These are phyloP conservation scores for Sclerotinia glacialis DNA, from an alignment of 2,329 filamentous ascomycete species.

Conservation along the genomic window DNA sequence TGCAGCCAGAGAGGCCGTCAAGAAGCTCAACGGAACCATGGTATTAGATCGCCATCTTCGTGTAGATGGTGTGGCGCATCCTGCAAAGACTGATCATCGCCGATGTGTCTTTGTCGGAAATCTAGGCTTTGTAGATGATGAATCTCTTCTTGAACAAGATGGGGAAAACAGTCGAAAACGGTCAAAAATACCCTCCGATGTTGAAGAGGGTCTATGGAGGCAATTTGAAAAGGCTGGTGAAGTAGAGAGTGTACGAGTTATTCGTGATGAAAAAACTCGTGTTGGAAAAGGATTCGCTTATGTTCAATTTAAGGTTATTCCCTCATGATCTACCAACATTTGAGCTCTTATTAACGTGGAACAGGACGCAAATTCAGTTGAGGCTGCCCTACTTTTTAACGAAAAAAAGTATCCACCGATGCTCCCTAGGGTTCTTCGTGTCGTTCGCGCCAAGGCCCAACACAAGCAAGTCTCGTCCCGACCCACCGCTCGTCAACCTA, in stretches of 20 bases:
- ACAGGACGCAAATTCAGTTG: slow-evolving; percentile 79
- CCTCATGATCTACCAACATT: not conserved
- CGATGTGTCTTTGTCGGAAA: slow-evolving; percentile 97
- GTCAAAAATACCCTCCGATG: slow-evolving; percentile 72
- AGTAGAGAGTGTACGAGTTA: slow-evolving; percentile 89
- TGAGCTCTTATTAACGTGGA: slow-evolving; percentile 23
- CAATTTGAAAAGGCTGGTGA: slow-evolving; percentile 74
- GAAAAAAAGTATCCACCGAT: slow-evolving; percentile 92
- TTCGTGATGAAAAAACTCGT: slow-evolving; percentile 83
- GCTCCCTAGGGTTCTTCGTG: slow-evolving; percentile 83
- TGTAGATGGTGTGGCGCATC: slow-evolving; percentile 88
- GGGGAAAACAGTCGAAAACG: slow-evolving; percentile 69
- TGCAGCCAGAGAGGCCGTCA: slow-evolving; percentile 73
- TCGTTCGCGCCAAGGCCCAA: slow-evolving; percentile 65
- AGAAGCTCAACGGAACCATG: slow-evolving; percentile 76
- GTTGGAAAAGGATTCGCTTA: slow-evolving; percentile 98
- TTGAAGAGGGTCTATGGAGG: slow-evolving; percentile 90
- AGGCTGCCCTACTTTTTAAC: slow-evolving; percentile 82
- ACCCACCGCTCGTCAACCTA: slow-evolving; percentile 39
- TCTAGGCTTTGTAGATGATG: slow-evolving; percentile 91
- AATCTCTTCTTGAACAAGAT: slow-evolving; percentile 66
- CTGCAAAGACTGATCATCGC: slow-evolving; percentile 74
- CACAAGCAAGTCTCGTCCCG: slow-evolving; percentile 41
- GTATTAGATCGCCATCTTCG: slow-evolving; percentile 85
- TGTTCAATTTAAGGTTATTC: slow-evolving; percentile 77